These are phyloP conservation scores for Ceratocystis colombiana DNA, from an alignment of 2,329 filamentous ascomycete species.

Conservation along the genomic window DNA sequence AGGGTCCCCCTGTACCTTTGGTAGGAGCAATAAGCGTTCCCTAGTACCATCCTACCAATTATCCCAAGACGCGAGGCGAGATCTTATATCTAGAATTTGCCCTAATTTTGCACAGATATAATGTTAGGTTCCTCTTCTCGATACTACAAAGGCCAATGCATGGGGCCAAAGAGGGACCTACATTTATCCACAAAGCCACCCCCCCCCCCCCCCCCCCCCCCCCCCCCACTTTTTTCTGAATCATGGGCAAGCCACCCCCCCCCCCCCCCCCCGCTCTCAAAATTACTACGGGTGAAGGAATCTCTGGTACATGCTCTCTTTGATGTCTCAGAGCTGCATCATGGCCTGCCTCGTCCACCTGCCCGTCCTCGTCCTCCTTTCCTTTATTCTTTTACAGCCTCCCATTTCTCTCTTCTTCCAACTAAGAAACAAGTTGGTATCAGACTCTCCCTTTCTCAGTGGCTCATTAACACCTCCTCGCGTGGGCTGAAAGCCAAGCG, in stretches of 20 bases:
- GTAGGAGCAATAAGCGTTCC: constrained; percentile 9
- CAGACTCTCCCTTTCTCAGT: background rate
- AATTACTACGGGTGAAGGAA: constrained; percentile 14
- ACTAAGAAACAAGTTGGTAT: background rate
- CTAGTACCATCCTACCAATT: constrained; percentile 1
- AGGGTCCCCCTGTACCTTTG: background rate
- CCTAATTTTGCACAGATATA: background rate
- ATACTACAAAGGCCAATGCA: background rate
- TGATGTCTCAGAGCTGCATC: constrained; percentile 14
- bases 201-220: background rate
- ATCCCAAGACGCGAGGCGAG: background rate
- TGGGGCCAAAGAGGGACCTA: background rate
- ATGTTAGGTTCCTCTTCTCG: background rate
- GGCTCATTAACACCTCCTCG: background rate
- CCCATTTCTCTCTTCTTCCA: background rate
- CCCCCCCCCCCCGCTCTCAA: background rate
- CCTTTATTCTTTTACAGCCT: background rate
- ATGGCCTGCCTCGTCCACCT: background rate
- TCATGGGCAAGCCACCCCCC: no score
- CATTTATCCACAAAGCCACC: background rate
- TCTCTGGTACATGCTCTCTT: background rate
- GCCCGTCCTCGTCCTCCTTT: background rate
- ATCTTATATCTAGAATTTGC: background rate
- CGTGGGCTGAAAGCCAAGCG: background rate
- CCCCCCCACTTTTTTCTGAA: no score